These are phyloP conservation scores for Colletotrichum sp. DNA, from an alignment of 2,329 filamentous ascomycete species.

Conservation along the genomic window DNA sequence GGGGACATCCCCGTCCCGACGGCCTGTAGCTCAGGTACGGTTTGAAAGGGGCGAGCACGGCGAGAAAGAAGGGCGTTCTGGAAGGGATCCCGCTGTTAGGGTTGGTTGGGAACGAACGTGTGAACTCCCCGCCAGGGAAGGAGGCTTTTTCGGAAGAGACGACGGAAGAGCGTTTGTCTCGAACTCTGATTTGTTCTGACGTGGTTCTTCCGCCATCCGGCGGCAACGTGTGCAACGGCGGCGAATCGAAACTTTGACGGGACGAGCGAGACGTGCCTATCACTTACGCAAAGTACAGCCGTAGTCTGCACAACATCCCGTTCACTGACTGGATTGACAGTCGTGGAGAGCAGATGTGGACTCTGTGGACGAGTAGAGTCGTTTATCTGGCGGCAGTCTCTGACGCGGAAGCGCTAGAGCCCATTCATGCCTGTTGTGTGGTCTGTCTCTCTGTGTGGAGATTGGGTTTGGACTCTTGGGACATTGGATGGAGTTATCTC, in stretches of 20 bases:
- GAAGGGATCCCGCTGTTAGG: conserved; percentile 8
- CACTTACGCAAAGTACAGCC: neutral
- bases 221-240: neutral
- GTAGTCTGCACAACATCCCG: neutral
- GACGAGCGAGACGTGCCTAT: neutral
- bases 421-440: neutral
- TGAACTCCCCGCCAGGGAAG: neutral
- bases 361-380: neutral
- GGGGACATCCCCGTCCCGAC: neutral
- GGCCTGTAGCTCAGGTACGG: neutral
- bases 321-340: neutral
- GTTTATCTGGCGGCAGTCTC: neutral
- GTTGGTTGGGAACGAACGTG: neutral
- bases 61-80: neutral
- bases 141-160: neutral
- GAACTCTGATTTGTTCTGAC: neutral
- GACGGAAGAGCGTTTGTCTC: neutral
- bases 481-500: neutral
- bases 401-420: neutral
- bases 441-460: neutral
- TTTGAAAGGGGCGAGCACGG: neutral
- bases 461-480: neutral
- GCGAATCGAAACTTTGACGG: neutral
- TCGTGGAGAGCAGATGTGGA: neutral
- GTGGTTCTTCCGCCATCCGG: neutral